These are phyloP conservation scores for Leccinum fibrillosum DNA, from an alignment of 768 basidiomycete genomes.

Conservation along the genomic window DNA sequence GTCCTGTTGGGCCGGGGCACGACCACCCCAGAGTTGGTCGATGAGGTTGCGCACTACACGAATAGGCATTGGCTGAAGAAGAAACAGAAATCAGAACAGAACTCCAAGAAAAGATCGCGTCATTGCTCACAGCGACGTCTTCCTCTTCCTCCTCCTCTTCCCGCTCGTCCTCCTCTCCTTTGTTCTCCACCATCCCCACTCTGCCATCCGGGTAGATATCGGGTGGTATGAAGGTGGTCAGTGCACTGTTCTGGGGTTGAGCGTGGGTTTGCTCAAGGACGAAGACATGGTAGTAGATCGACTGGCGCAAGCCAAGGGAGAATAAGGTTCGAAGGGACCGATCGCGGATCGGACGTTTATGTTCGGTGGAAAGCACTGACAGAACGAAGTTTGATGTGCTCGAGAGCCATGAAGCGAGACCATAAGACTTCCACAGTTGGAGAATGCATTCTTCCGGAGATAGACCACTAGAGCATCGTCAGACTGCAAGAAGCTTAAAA, in stretches of 20 bases:
- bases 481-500: slow-evolving; percentile 3
- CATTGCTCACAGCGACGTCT: slow-evolving; percentile 43
- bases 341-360: slow-evolving; percentile 28
- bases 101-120: not conserved
- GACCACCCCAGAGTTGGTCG: slow-evolving; percentile 45
- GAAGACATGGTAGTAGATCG: slow-evolving; percentile 67
- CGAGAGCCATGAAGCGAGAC: slow-evolving; percentile 64
- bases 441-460: slow-evolving; percentile 47
- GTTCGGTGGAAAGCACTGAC: slow-evolving; percentile 32
- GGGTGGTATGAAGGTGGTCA: no score
- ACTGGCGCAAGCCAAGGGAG: slow-evolving; percentile 40
- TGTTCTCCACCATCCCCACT: no score
- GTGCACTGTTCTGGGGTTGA: no score
- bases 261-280: no score
- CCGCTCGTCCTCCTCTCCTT: no score
- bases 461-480: slow-evolving; percentile 28
- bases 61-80: slow-evolving; percentile 54
- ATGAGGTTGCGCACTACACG: slow-evolving; percentile 57
- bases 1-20: slow-evolving; percentile 19
- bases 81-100: not conserved
- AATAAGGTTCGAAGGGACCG: slow-evolving; percentile 39
- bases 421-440: slow-evolving; percentile 83
- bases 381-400: slow-evolving; percentile 43
- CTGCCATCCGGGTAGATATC: no score
- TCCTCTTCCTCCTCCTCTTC: no score